A percentile compares a stretch with the other conserved stretches of the same genome.
Evolutionary conservation across 2,329 filamentous ascomycete species (phyloP).

Genomic region (Penicillium sp.): DNA sequence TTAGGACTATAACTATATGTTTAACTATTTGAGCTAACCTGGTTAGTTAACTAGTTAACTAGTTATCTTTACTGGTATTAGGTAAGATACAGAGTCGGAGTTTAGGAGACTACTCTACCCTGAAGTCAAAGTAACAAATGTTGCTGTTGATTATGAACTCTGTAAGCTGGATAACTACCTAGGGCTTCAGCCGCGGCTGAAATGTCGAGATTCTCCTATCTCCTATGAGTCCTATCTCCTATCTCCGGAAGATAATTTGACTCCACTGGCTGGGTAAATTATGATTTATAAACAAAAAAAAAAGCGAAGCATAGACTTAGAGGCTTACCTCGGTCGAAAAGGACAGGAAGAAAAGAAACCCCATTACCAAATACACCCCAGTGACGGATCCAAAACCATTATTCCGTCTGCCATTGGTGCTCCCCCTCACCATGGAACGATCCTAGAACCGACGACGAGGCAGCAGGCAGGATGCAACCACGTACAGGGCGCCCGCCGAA

Average conservation of each 20-base stretch:
- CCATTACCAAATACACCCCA: background rate
- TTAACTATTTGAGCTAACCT: too few species aligned
- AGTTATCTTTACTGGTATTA: background rate
- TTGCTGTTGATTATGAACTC: background rate
- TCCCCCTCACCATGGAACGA: background rate
- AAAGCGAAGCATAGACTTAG: background rate
- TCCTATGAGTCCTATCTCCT: too few species aligned
- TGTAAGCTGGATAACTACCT: background rate
- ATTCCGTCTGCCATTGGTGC: background rate
- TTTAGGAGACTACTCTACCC: background rate
- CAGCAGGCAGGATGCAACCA: background rate
- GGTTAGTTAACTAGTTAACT: too few species aligned
- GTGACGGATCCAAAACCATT: background rate
- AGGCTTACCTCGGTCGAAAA: background rate
- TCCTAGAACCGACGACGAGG: background rate
- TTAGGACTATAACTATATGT: background rate
- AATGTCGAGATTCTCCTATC: background rate
- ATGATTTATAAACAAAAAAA: background rate
- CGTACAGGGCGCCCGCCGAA: background rate
- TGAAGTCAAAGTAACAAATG: background rate
- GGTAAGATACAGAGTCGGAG: background rate
- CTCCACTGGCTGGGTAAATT: background rate
- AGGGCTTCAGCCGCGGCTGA: background rate
- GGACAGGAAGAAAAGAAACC: background rate
- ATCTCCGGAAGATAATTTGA: background rate